Percentiles rank a stretch among this genome's conserved stretches.
Conservation (phyloP, 352 stramenopile genomes). For the Detonula confervacea region DNA sequence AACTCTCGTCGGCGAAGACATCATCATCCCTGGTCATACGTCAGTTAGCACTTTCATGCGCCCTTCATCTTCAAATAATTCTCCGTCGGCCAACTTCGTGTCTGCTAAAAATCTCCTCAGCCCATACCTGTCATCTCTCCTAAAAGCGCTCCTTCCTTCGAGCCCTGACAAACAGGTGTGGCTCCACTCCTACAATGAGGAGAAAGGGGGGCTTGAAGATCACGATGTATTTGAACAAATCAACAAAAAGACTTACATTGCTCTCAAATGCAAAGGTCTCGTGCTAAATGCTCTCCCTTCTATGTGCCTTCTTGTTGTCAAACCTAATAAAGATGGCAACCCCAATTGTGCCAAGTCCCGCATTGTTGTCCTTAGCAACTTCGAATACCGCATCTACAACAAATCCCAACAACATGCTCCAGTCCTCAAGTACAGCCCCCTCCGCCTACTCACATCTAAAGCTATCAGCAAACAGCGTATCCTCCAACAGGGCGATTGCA, state of each 20-base stretch:
- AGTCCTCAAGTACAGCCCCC: slow-evolving; percentile 33
- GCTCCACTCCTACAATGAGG: slow-evolving; percentile 15
- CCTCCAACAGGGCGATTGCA: slow-evolving; percentile 56
- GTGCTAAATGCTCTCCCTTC: slow-evolving; percentile 14
- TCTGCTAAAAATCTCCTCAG: slow-evolving; percentile 1
- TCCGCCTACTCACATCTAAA: slow-evolving; percentile 23
- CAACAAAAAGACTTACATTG: slow-evolving; percentile 13
- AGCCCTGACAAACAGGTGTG: slow-evolving; percentile 25
- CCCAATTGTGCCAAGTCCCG: slow-evolving; percentile 50
- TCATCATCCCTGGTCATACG: slow-evolving; percentile 24
- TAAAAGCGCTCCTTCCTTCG: not conserved
- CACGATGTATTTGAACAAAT: slow-evolving; percentile 32
- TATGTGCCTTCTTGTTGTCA: slow-evolving; percentile 56
- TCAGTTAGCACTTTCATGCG: slow-evolving; percentile 11
- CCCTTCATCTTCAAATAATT: slow-evolving; percentile 1
- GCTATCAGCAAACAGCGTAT: slow-evolving; percentile 20
- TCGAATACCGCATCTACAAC: slow-evolving; percentile 29
- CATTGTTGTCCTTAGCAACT: slow-evolving; percentile 56
- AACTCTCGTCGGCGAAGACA: not conserved
- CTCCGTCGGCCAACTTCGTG: slow-evolving; percentile 1
- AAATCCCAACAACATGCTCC: slow-evolving; percentile 31
- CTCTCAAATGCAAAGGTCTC: not conserved
- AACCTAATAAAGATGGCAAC: slow-evolving; percentile 40
- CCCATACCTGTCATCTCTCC: slow-evolving; percentile 7
- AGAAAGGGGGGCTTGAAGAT: slow-evolving; percentile 10